Evolutionary conservation across 2,329 filamentous ascomycete genomes (phyloP).

Genomic region (Pseudogymnoascus sp.): DNA sequence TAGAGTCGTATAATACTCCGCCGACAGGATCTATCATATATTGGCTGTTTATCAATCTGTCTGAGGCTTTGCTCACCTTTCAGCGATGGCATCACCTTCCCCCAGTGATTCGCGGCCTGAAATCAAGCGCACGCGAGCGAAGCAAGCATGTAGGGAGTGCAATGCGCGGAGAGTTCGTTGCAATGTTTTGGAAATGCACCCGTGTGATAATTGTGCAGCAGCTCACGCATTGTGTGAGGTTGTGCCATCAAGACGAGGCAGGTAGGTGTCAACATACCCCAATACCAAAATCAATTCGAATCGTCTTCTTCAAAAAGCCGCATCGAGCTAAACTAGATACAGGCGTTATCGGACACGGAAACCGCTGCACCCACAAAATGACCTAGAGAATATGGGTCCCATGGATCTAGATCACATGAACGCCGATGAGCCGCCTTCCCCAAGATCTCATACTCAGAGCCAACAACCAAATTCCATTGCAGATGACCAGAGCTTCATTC

Average conservation of each 20-base stretch:
- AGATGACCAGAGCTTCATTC: background rate
- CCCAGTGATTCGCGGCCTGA: background rate
- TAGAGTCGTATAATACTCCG: background rate
- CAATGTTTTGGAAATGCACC: constrained; percentile 38
- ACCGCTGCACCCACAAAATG: background rate
- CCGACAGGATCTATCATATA: background rate
- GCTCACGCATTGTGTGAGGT: constrained; percentile 34
- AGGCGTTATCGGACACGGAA: background rate
- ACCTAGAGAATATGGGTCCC: background rate
- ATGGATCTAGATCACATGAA: background rate
- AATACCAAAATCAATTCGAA: background rate
- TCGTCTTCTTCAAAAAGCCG: background rate
- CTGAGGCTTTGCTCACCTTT: background rate
- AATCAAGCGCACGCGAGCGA: constrained; percentile 27
- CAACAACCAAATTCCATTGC: background rate
- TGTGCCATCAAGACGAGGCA: constrained; percentile 36
- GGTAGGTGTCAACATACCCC: constrained; percentile 27
- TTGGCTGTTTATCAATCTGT: background rate
- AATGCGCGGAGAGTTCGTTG: constrained; percentile 40
- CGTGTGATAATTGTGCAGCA: constrained; percentile 36
- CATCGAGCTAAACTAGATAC: background rate
- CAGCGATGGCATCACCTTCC: background rate
- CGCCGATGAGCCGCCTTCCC: background rate
- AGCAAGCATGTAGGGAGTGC: constrained; percentile 37
- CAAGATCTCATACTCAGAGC: background rate